Conservation (phyloP, 1,284 basidiomycete genomes). For the Cryptococcus neoformans region DNA sequence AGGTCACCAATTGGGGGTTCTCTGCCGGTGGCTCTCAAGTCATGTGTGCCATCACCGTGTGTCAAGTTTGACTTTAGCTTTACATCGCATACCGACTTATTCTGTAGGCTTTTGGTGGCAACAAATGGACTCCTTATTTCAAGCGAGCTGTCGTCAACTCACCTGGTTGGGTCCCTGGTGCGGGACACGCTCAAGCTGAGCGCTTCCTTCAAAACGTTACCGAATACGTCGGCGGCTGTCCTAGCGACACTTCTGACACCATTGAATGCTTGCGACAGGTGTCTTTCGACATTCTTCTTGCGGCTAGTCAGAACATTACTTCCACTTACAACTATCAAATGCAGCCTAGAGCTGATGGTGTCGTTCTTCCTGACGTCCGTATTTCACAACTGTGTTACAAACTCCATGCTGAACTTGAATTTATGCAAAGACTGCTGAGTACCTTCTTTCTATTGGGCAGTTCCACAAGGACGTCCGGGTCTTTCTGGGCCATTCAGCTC, state of each 20-base stretch:
- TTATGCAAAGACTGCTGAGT: constrained; percentile 38
- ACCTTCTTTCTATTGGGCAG: constrained; percentile 19
- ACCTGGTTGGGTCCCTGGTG: constrained; percentile 44
- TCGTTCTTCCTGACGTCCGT: constrained; percentile 49
- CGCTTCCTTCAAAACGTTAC: constrained; percentile 8
- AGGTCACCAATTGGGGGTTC: constrained; percentile 56
- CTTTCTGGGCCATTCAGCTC: constrained; percentile 5
- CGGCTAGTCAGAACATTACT: constrained; percentile 18
- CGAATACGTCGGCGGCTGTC: constrained; percentile 2
- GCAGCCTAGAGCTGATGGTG: constrained; percentile 55
- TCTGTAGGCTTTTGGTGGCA: constrained; percentile 4
- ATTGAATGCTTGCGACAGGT: constrained; percentile 56
- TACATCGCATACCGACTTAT: not conserved
- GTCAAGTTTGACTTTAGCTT: not conserved
- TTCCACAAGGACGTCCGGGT: constrained; percentile 5
- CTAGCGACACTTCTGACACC: constrained; percentile 48
- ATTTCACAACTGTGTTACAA: not conserved
- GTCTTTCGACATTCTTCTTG: constrained; percentile 52
- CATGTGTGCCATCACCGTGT: constrained; percentile 1
- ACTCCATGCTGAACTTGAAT: not conserved
- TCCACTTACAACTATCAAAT: constrained; percentile 5
- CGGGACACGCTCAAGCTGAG: constrained; percentile 6
- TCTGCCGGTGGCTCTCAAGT: constrained; percentile 54
- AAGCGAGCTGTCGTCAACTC: constrained; percentile 41
- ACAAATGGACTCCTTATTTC: constrained; percentile 50